These are phyloP conservation scores for Quillaja saponaria DNA, from an alignment of 306 rosid species.

Conservation along the genomic window DNA sequence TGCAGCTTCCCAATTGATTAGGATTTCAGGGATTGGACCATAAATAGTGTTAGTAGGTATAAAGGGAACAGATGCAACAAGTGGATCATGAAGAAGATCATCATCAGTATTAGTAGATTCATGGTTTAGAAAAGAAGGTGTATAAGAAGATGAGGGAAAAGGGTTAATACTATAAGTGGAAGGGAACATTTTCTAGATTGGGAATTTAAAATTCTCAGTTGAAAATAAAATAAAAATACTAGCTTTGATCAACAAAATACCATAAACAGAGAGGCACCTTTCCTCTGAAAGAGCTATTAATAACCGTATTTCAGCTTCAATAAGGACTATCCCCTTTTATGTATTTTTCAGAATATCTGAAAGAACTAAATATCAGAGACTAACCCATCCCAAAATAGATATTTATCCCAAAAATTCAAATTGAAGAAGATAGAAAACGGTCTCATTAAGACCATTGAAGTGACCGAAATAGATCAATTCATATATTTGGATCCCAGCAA, in stretches of 20 bases:
- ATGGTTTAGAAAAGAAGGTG: constrained; percentile 35
- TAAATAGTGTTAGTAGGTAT: constrained; percentile 27
- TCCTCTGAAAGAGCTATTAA: constrained; percentile 22
- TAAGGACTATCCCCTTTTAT: constrained; percentile 38
- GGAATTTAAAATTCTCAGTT: constrained; percentile 24
- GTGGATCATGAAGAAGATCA: constrained; percentile 42
- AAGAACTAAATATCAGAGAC: no score
- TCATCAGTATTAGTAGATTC: constrained; percentile 29
- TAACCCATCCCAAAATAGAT: constrained; percentile 4
- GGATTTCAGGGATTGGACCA: constrained; percentile 31
- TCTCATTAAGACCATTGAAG: constrained; percentile 38
- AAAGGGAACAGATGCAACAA: constrained; percentile 31
- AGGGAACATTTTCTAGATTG: constrained; percentile 55
- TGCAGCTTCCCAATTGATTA: constrained; percentile 29
- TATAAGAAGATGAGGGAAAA: constrained; percentile 45
- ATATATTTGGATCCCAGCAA: no score
- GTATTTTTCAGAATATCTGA: constrained; percentile 20
- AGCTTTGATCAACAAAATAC: constrained; percentile 35
- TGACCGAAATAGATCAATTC: background rate
- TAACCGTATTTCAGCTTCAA: constrained; percentile 36
- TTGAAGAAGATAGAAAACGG: background rate
- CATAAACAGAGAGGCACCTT: constrained; percentile 38
- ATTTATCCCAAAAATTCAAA: constrained; percentile 10
- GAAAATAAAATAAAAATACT: constrained; percentile 46
- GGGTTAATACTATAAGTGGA: constrained; percentile 42